These are phyloP conservation scores for Rhodotorula sp. DNA, from an alignment of 1,284 basidiomycete species.

Conservation along the genomic window DNA sequence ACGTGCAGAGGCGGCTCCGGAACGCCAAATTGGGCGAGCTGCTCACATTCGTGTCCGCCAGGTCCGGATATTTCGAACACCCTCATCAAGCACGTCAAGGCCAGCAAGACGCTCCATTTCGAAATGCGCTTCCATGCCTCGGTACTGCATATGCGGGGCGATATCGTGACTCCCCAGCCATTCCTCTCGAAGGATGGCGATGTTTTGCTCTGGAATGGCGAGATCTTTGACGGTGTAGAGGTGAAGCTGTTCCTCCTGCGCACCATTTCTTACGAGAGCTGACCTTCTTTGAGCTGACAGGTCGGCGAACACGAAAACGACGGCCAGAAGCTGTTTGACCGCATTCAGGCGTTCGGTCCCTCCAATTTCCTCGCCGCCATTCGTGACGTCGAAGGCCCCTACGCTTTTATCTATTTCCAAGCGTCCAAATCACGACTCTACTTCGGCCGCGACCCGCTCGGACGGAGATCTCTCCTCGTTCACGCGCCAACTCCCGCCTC, in stretches of 20 bases:
- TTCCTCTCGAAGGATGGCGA: constrained; percentile 52
- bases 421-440: constrained; percentile 55
- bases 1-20: not conserved
- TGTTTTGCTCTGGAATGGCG: constrained; percentile 43
- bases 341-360: constrained; percentile 53
- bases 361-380: constrained; percentile 54
- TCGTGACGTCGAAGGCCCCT: constrained; percentile 78
- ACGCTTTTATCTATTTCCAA: constrained; percentile 75
- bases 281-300: constrained; percentile 3
- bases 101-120: not conserved
- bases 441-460: constrained; percentile 85
- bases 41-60: not conserved
- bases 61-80: constrained; percentile 24
- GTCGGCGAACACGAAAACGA: constrained; percentile 67
- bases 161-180: constrained; percentile 66
- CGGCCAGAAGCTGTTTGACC: constrained; percentile 63
- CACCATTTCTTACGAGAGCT: fast-evolving
- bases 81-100: not conserved
- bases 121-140: constrained; percentile 63
- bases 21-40: too few relatives aligned
- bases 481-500: constrained; percentile 55
- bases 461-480: constrained; percentile 80
- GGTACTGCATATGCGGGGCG: constrained; percentile 74
- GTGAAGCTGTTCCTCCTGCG: constrained; percentile 12
- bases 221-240: constrained; percentile 44